A percentile compares a stretch with the other conserved stretches of the same genome.
Evolutionary conservation across 805 yeast species (phyloP).

Genomic region (Schwanniomyces pseudopolymorphus): DNA sequence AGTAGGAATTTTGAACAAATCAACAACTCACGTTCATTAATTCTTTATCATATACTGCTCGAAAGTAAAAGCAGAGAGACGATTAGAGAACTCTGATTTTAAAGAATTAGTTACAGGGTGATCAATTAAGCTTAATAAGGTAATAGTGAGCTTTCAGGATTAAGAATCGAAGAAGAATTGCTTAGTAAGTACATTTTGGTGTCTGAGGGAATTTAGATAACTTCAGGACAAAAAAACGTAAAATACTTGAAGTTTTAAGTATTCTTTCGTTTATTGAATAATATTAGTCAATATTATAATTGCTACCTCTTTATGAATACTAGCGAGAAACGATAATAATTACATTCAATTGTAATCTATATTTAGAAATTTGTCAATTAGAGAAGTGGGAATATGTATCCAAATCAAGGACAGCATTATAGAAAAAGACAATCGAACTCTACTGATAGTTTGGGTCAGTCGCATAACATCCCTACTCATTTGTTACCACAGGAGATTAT

Average conservation of each 20-base stretch:
- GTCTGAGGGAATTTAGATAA: neutral
- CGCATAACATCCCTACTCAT: slow-evolving; percentile 20
- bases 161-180: too few relatives aligned
- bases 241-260: neutral
- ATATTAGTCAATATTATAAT: neutral
- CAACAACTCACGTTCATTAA: neutral
- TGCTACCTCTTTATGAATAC: neutral
- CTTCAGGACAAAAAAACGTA: neutral
- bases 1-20: neutral
- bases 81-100: neutral
- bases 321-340: neutral
- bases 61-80: neutral
- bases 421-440: neutral
- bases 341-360: neutral
- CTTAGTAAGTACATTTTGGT: too few relatives aligned
- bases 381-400: neutral
- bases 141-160: too few relatives aligned
- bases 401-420: neutral
- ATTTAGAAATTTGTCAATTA: neutral
- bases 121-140: too few relatives aligned
- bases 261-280: neutral
- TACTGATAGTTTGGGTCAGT: neutral
- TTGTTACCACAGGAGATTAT: slow-evolving; percentile 21
- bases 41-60: neutral
- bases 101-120: too few relatives aligned